Evolutionary conservation across 495 filamentous ascomycete species (phyloP).

Genomic region (Aspergillus campestris): DNA sequence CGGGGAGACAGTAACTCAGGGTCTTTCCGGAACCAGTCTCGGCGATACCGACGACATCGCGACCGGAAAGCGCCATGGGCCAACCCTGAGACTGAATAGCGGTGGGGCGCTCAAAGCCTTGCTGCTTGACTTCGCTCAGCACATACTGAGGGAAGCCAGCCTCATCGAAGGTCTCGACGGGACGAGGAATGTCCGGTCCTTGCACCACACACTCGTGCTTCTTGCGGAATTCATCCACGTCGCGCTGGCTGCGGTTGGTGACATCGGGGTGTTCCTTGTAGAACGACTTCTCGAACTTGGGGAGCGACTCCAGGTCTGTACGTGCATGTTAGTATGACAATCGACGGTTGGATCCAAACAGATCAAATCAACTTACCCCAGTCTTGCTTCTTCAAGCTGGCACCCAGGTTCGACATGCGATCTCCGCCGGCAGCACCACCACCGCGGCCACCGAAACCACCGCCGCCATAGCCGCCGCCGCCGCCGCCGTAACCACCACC

Average conservation of each 20-base stretch:
- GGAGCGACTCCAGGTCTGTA: constrained; percentile 65
- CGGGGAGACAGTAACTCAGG: constrained; percentile 93
- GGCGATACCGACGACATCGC: constrained; percentile 98
- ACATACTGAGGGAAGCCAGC: constrained; percentile 95
- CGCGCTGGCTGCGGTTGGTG: constrained; percentile 58
- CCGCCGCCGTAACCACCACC: constrained; percentile 46
- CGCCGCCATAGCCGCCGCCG: constrained; percentile 39
- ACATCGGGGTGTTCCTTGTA: constrained; percentile 91
- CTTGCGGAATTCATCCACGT: constrained; percentile 80
- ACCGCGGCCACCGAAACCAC: constrained; percentile 37
- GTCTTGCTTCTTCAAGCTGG: constrained; percentile 71
- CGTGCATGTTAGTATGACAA: constrained; percentile 17
- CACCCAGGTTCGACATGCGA: constrained; percentile 86
- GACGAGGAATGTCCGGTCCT: constrained; percentile 74
- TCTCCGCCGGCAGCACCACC: constrained; percentile 65
- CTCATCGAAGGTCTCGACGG: constrained; percentile 94
- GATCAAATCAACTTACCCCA: constrained; percentile 57
- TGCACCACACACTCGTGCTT: constrained; percentile 70
- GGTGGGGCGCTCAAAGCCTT: constrained; percentile 86
- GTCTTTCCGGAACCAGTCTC: constrained; percentile 99
- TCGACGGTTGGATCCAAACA: background rate
- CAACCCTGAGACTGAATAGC: constrained; percentile 97
- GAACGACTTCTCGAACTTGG: constrained; percentile 98
- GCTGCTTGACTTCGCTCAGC: constrained; percentile 95
- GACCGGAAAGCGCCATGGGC: constrained; percentile 98